A percentile compares a stretch with the other conserved stretches of the same genome.
Conservation (phyloP, 1,284 basidiomycete genomes). For the Malassezia furfur region DNA sequence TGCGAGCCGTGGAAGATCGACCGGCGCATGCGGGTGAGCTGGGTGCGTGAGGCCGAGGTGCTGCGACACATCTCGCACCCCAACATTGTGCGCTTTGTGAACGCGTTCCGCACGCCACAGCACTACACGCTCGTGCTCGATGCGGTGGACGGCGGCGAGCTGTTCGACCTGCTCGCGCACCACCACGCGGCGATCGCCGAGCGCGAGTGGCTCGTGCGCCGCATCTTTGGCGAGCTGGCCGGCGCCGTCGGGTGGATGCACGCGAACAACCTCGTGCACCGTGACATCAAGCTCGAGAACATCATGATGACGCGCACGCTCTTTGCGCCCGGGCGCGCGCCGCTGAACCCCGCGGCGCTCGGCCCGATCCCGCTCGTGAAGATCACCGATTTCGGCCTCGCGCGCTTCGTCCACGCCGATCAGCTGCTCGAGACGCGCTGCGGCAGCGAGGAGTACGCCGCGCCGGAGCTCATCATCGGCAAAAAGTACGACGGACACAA, state of each 20-base stretch:
- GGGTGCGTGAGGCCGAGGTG: conserved; percentile 77
- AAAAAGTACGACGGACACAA: conserved; percentile 70
- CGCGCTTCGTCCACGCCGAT: conserved; percentile 67
- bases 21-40: conserved; percentile 68
- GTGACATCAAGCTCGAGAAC: conserved; percentile 85
- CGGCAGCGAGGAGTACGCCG: conserved; percentile 82
- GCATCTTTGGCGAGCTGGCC: conserved; percentile 70
- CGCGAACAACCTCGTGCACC: conserved; percentile 71
- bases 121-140: conserved; percentile 76
- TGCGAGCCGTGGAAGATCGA: conserved; percentile 55
- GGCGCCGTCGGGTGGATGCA: conserved; percentile 84
- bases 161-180: conserved; percentile 65
- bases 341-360: conserved; percentile 24
- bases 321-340: conserved; percentile 13
- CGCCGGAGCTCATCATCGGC: conserved; percentile 75
- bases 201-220: conserved; percentile 58
- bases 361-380: conserved; percentile 63
- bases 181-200: conserved; percentile 54
- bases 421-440: conserved; percentile 75
- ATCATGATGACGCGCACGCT: conserved; percentile 37
- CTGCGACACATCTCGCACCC: conserved; percentile 77
- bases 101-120: conserved; percentile 63
- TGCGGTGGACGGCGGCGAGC: conserved; percentile 68
- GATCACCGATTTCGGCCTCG: conserved; percentile 80
- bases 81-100: conserved; percentile 65